Percentiles rank a stretch among this genome's conserved stretches.
Conservation (phyloP, 2,329 filamentous ascomycete genomes). For the Calonectria henricotiae region DNA sequence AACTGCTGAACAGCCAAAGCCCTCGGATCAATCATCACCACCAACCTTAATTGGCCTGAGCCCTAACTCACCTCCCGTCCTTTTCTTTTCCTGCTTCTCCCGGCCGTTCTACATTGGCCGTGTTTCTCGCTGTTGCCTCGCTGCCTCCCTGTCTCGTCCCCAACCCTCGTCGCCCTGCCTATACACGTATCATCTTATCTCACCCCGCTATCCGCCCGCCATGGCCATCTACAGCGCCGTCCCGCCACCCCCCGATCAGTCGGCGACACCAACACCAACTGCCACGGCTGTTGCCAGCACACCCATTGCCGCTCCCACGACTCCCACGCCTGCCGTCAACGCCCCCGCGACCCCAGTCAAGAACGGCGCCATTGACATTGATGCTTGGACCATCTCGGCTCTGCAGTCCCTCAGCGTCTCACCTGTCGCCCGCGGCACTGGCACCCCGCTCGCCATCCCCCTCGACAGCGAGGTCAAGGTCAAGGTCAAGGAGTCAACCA, state of each 20-base stretch:
- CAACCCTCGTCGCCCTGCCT: constrained; percentile 18
- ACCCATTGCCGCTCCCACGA: constrained; percentile 35
- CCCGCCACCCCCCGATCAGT: constrained; percentile 65
- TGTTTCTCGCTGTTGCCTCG: background rate
- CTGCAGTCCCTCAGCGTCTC: constrained; percentile 72
- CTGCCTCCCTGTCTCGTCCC: background rate
- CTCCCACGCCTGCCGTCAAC: constrained; percentile 42
- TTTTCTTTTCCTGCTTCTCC: constrained; percentile 1
- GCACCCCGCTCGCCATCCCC: constrained; percentile 80
- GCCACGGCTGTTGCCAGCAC: constrained; percentile 13
- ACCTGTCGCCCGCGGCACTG: constrained; percentile 72
- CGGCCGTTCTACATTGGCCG: background rate
- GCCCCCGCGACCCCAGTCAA: constrained; percentile 50
- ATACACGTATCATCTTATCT: constrained; percentile 24
- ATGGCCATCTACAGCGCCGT: constrained; percentile 72
- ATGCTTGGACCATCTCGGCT: constrained; percentile 77
- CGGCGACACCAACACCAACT: constrained; percentile 7
- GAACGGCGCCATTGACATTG: constrained; percentile 69
- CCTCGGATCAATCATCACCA: constrained; percentile 36
- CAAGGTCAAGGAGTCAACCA: constrained; percentile 39
- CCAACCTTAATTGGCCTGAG: constrained; percentile 27
- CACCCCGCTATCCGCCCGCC: constrained; percentile 42
- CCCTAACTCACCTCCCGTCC: constrained; percentile 17
- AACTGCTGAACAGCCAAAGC: constrained; percentile 20
- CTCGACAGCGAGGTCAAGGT: constrained; percentile 72